These are phyloP conservation scores for Carex scoparia DNA, from an alignment of 176 grass and related monocot genomes.

Conservation along the genomic window DNA sequence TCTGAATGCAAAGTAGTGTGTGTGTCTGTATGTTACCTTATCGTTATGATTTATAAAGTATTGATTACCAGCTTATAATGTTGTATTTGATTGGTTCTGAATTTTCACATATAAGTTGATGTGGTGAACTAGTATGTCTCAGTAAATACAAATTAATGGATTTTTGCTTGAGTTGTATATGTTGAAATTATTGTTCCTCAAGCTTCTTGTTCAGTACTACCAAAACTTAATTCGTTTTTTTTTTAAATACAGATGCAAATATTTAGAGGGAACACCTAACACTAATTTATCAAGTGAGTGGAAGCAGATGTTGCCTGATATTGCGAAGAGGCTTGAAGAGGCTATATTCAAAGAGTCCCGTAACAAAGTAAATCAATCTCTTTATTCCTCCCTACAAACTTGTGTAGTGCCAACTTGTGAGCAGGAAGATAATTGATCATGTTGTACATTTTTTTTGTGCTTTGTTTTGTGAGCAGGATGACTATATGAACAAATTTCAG, in stretches of 20 bases:
- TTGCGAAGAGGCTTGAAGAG: constrained; percentile 35
- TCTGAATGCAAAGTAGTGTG: background rate
- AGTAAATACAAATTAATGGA: background rate
- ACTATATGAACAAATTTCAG: constrained; percentile 57
- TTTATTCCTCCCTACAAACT: constrained; percentile 15
- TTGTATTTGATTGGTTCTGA: background rate
- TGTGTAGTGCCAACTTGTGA: constrained; percentile 18
- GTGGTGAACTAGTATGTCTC: background rate
- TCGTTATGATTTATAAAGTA: background rate
- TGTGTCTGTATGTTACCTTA: background rate
- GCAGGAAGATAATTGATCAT: constrained; percentile 8
- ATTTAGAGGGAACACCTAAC: too few relatives aligned
- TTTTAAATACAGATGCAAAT: constrained; percentile 14
- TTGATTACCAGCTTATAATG: background rate
- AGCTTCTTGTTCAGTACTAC: background rate
- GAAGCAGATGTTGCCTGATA: constrained; percentile 27
- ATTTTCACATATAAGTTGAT: background rate
- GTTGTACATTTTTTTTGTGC: constrained; percentile 18
- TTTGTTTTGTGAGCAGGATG: constrained; percentile 50
- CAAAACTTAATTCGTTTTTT: background rate
- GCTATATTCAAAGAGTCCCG: constrained; percentile 46
- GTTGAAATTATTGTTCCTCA: background rate
- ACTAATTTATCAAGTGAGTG: constrained; percentile 6
- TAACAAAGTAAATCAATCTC: constrained; percentile 39
- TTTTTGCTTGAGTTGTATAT: background rate